Evolutionary conservation across 495 filamentous ascomycete species (phyloP).

Genomic region (Sordaria brevicollis): DNA sequence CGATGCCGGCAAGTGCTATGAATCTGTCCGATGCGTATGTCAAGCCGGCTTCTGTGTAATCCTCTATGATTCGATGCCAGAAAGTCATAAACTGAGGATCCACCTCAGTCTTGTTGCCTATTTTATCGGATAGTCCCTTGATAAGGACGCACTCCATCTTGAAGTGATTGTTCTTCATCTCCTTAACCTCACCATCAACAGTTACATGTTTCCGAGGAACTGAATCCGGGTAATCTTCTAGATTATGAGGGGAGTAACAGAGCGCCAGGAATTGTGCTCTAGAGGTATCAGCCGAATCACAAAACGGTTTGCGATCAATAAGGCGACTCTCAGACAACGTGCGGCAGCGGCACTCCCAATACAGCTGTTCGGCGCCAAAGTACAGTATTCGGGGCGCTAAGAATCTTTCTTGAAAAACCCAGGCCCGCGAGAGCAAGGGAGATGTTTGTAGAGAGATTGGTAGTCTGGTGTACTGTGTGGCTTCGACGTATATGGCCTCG

Average conservation of each 20-base stretch:
- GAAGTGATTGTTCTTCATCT: no score
- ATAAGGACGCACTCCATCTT: no score
- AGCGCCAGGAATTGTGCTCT: background rate
- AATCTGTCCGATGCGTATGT: background rate
- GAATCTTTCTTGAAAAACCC: background rate
- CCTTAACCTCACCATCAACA: no score
- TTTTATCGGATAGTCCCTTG: no score
- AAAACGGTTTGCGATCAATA: background rate
- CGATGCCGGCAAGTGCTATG: background rate
- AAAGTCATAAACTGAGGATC: background rate
- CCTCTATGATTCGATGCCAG: background rate
- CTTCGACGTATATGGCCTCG: background rate
- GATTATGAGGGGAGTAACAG: background rate
- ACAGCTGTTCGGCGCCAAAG: background rate
- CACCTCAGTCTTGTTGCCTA: background rate
- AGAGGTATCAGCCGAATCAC: background rate
- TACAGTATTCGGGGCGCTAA: background rate
- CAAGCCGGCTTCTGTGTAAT: background rate
- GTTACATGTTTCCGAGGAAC: no score
- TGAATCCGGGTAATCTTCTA: no score
- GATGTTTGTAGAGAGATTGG: background rate
- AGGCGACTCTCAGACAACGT: background rate
- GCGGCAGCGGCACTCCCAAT: background rate
- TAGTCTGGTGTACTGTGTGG: background rate
- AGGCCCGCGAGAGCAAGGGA: background rate